Conservation (phyloP, 2,329 filamentous ascomycete species). For the Venturia carpophila region DNA sequence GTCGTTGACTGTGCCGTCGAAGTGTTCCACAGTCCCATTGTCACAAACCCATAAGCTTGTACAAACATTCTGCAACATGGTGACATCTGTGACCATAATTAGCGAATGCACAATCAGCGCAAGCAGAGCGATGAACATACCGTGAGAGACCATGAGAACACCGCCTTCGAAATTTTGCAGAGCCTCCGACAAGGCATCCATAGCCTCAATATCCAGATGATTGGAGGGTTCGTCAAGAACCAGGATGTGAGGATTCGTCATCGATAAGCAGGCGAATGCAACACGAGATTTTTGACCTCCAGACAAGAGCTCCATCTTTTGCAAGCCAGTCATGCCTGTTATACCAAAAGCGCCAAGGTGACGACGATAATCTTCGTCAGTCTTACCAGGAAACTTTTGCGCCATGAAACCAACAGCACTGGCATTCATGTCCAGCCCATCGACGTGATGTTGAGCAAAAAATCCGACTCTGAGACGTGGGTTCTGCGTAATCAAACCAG, state of each 20-base stretch:
- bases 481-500: slow-evolving; percentile 80
- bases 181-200: slow-evolving; percentile 87
- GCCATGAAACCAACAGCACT: slow-evolving; percentile 96
- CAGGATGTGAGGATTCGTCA: slow-evolving; percentile 92
- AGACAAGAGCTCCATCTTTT: slow-evolving; percentile 89
- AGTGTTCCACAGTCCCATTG: slow-evolving; percentile 87
- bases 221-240: slow-evolving; percentile 98
- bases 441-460: slow-evolving; percentile 98
- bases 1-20: slow-evolving; percentile 85
- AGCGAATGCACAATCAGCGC: slow-evolving; percentile 85
- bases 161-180: slow-evolving; percentile 84
- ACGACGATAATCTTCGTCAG: slow-evolving; percentile 93
- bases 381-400: slow-evolving; percentile 78
- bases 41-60: slow-evolving; percentile 96
- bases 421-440: slow-evolving; percentile 81
- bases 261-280: slow-evolving; percentile 89
- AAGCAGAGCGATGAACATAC: slow-evolving; percentile 33
- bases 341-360: slow-evolving; percentile 80
- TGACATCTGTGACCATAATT: slow-evolving; percentile 99
- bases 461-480: slow-evolving; percentile 85
- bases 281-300: slow-evolving; percentile 98
- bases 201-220: slow-evolving; percentile 97
- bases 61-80: slow-evolving; percentile 95
- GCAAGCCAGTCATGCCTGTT: slow-evolving; percentile 90
- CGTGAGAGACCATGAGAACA: slow-evolving; percentile 97